A percentile compares a stretch with the other conserved stretches of the same genome.
These are phyloP conservation scores for Mycoemilia scoparia DNA, from an alignment of 192 early-diverging fungal genomes.

Conservation along the genomic window DNA sequence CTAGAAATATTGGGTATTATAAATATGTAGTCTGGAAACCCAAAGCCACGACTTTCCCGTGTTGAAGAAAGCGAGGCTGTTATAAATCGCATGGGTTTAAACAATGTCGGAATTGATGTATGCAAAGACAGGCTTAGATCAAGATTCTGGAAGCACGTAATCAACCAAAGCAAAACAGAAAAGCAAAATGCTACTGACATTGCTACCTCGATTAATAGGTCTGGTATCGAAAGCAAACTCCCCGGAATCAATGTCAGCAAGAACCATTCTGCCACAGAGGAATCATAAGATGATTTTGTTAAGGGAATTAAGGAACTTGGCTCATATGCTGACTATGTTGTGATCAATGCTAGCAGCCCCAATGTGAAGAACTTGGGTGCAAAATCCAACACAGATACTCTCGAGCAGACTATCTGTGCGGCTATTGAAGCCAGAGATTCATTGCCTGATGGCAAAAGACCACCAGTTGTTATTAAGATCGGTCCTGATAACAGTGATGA, in stretches of 20 bases:
- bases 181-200: conserved; percentile 26
- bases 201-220: conserved; percentile 26
- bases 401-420: conserved; percentile 47
- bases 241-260: conserved; percentile 81
- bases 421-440: conserved; percentile 35
- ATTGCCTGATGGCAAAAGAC: conserved; percentile 27
- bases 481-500: conserved; percentile 60
- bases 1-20: too few species aligned
- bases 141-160: conserved; percentile 47
- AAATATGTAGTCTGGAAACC: too few species aligned
- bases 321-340: conserved; percentile 69
- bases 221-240: conserved; percentile 36
- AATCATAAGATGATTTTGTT: conserved; percentile 65
- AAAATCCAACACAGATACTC: conserved; percentile 46
- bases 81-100: conserved; percentile 84
- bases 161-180: conserved; percentile 27
- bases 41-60: conserved; percentile 69
- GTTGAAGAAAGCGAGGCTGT: conserved; percentile 49
- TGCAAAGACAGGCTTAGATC: conserved; percentile 45
- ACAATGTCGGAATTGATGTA: conserved; percentile 53
- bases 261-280: conserved; percentile 54
- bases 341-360: conserved; percentile 75
- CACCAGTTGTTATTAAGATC: conserved; percentile 78
- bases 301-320: conserved; percentile 53
- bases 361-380: conserved; percentile 71